Base-by-base conservation (phyloP, 2,329 filamentous ascomycete species). In the Plenodomus biglobosus region DNA sequence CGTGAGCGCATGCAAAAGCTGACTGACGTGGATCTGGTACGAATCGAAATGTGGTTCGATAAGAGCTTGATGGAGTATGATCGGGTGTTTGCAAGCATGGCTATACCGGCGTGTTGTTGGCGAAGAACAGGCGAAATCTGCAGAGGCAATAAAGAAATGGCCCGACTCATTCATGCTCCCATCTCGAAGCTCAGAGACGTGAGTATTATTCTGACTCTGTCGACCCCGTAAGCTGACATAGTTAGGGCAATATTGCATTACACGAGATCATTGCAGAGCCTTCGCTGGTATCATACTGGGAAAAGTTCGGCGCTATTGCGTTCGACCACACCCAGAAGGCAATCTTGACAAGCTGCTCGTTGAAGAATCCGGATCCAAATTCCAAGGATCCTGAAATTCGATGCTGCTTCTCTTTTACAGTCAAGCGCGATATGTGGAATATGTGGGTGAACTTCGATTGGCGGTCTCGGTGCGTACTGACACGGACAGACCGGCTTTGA, bases 1-100 rank as follows among this genome's bases (percentile, higher is more conserved):
- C 83, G 94, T 53, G 92, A 97, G 73, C 91, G 95, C 75, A 92
- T 95, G 69, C 91, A 97, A 58, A 86, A 81, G 27, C 78, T 97
- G 66, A 96, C 90, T 1, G 94, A 99, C 72, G 88, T 96, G 70
- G 90, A 99, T 72, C 83, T 99, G 20, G 86, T 97, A 21, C 85
- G 92, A 50, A 92, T 97, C 10, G 94, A 99, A 74, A 96, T 97
- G 90, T 97, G 94, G 92, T 97, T 99, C 67, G 94, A 99, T 73
- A 85, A 88, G 64, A 94, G 89, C 55, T 76, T 99, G 60, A 94
- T 97, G 88, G 94, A 97, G 69, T 97, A 97, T 64, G 94, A 99
- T 66, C 90, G 94, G 24, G 92, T 99, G 1, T 99, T 99, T 76
- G 94, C 94, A 1, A 95, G 91, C 70, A 99, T 99, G 94, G 94